Base-by-base conservation (phyloP, 257 asterid species). In the Solanum sitiens region DNA sequence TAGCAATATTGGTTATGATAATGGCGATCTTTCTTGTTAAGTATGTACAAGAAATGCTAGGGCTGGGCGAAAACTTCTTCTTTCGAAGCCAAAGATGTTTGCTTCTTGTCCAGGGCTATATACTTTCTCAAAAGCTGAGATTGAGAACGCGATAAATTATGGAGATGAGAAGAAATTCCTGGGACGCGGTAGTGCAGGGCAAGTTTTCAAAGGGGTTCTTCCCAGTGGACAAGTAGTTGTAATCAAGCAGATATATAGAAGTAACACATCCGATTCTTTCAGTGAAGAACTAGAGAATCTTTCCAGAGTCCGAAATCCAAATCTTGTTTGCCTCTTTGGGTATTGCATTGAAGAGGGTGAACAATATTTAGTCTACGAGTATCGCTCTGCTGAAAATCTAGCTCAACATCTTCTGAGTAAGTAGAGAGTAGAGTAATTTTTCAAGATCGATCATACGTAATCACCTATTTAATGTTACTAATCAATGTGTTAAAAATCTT, bases 181-280 rank as follows among this genome's bases (percentile, higher is more conserved):
- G 0, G 98, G 98, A 83, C 92, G 96, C n/a, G 98, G 98, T 61
- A 94, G 98, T 84, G 96, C 98, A 14, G 98, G 98, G 82, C 86
- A 87, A 75, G 98, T 95, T 13, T 95, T 87, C 91, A 94, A 94
- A 86, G 98, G 98, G 73, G 87, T 94, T 91, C 92, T 95, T 42
- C 98, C 98, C 0, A 95, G 98, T 37, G 98, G 98, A 86, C 98
- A 95, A 67, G 86, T 90, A 21, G 98, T 95, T 44, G 98, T 98
- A 14, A 93, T 94, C 88, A 95, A 95, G 89, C 98, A 95, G 40
- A 94, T 95, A 20, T 91, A 86, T 84, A 92, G 90, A 88, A 95
- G 91, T 88, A 94, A 90, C 88, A 94, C 96, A 8, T 87, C 94
- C 12, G 98, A 93, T 86, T 94, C 97, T 3, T 95, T 95, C 90